Percentiles rank a stretch among this genome's conserved stretches.
Evolutionary conservation across 2,329 filamentous ascomycete species (phyloP).

Genomic region (Penicillium sp.): DNA sequence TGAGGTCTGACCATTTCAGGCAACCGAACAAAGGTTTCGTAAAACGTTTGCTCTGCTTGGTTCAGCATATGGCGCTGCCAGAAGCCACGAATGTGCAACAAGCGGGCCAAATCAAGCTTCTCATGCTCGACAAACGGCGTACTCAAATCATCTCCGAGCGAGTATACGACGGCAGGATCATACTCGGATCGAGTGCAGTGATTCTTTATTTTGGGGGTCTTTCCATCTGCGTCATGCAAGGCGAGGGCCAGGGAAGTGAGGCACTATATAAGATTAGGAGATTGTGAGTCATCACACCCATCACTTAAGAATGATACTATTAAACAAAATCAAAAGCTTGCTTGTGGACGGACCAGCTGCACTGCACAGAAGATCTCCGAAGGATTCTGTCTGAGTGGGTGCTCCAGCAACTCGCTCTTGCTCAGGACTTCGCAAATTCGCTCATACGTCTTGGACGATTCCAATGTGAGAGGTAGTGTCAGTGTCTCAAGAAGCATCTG

Average conservation of each 20-base stretch:
- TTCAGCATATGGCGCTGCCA: constrained; percentile 38
- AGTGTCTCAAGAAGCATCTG: constrained; percentile 26
- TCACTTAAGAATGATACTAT: background rate
- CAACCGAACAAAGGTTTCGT: constrained; percentile 19
- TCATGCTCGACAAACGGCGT: constrained; percentile 14
- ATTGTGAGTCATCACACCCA: background rate
- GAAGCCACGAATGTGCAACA: constrained; percentile 40
- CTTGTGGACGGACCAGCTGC: constrained; percentile 23
- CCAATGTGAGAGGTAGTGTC: background rate
- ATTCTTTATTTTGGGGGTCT: constrained; percentile 9
- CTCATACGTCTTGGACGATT: constrained; percentile 19
- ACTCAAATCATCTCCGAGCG: constrained; percentile 4
- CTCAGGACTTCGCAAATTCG: constrained; percentile 17
- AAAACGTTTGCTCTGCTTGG: constrained; percentile 19
- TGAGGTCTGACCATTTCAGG: constrained; percentile 15
- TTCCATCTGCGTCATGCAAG: constrained; percentile 3
- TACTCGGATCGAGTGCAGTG: constrained; percentile 27
- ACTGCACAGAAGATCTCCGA: constrained; percentile 25
- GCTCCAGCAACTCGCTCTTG: constrained; percentile 19
- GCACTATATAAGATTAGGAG: constrained; percentile 15
- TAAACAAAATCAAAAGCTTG: too few relatives aligned
- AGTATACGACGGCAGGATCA: constrained; percentile 28
- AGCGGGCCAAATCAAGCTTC: constrained; percentile 22
- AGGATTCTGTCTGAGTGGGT: constrained; percentile 14
- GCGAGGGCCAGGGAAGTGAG: constrained; percentile 33